Percentiles rank a stretch among this genome's conserved stretches.
phyloP scores from a whole-genome alignment of 1,139 yeast species.

The Nematodospora anomalae region DNA sequence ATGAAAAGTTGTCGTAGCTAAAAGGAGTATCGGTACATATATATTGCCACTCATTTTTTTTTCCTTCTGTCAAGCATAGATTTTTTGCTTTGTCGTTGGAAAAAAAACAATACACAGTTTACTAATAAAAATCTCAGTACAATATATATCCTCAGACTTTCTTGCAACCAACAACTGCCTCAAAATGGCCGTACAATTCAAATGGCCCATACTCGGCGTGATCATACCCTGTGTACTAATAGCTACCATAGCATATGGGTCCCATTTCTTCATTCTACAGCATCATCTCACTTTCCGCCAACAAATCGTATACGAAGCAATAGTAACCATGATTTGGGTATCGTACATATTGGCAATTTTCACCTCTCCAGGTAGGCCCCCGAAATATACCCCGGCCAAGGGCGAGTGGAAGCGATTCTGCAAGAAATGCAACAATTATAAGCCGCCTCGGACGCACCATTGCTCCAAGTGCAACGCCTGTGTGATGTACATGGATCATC shows the following conservation, averaged over 20 bases:
- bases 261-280: constrained; percentile 57
- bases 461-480: constrained; percentile 75
- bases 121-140: no score
- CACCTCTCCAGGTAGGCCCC: constrained; percentile 68
- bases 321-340: constrained; percentile 64
- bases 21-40: no score
- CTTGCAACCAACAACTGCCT: background rate
- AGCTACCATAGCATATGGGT: constrained; percentile 59
- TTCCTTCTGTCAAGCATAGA: no score
- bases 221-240: constrained; percentile 65
- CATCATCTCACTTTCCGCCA: constrained; percentile 38
- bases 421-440: constrained; percentile 77
- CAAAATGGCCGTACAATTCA: constrained; percentile 41
- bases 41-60: constrained; percentile 12
- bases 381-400: constrained; percentile 24
- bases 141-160: no score
- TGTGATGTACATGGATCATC: constrained; percentile 81
- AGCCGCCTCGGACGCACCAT: constrained; percentile 93
- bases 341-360: constrained; percentile 58
- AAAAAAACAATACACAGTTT: background rate
- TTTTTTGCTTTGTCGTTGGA: no score
- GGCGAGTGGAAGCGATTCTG: constrained; percentile 45
- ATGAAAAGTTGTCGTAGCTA: no score
- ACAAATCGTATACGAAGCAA: constrained; percentile 51
- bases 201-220: constrained; percentile 45